Conservation (phyloP, 2,329 filamentous ascomycete genomes). For the Fusarium ambrosium region DNA sequence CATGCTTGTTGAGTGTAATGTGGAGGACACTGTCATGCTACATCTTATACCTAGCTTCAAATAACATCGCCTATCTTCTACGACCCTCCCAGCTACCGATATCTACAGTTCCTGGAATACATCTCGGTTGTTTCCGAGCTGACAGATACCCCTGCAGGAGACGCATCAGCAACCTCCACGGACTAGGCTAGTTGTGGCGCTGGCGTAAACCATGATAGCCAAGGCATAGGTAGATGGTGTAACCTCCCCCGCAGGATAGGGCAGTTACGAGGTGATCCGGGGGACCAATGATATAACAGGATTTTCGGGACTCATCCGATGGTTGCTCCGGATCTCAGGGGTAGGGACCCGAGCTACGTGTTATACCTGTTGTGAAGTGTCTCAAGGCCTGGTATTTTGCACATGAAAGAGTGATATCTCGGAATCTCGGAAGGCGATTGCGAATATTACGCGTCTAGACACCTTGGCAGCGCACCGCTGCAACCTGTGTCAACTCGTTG, state of each 20-base stretch:
- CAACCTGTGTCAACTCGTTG: neutral
- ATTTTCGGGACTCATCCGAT: neutral
- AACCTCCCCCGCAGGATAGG: neutral
- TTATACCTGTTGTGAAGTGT: neutral
- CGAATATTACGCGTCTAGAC: neutral
- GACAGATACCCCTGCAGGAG: neutral
- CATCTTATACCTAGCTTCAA: neutral
- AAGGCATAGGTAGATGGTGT: neutral
- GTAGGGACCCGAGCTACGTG: neutral
- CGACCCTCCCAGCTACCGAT: neutral
- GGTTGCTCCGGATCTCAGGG: neutral
- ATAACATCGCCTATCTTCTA: neutral
- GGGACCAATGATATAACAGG: neutral
- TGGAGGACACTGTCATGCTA: no score
- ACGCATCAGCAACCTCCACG: neutral
- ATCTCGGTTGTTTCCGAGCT: neutral
- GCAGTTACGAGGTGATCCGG: neutral
- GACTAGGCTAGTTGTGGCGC: neutral
- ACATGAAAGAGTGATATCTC: neutral
- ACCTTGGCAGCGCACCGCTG: neutral
- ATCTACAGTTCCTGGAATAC: neutral
- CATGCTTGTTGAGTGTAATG: neutral
- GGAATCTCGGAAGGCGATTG: neutral
- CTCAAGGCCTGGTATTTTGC: neutral
- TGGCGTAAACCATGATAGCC: neutral